Percentiles rank a stretch among this genome's conserved stretches.
Conservation (phyloP, 306 rosid species). For the Prosopis cineraria region DNA sequence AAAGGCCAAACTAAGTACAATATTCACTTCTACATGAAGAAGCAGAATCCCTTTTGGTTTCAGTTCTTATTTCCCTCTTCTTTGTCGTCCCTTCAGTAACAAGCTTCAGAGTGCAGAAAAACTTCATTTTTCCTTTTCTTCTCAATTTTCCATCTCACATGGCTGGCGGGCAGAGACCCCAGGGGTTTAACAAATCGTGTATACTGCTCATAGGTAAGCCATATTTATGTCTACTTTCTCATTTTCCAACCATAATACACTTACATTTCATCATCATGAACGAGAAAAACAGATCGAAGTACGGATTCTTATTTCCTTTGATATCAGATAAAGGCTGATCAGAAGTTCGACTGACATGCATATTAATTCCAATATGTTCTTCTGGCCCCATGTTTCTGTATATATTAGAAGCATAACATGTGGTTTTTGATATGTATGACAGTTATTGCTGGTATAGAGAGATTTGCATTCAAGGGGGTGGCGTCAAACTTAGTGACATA, state of each 20-base stretch:
- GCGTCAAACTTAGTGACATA: slow-evolving; percentile 87
- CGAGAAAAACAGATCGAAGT: neutral
- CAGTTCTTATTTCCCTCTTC: slow-evolving; percentile 23
- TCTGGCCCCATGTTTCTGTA: neutral
- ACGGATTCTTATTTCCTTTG: neutral
- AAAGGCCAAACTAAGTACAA: slow-evolving; percentile 14
- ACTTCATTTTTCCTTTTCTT: slow-evolving; percentile 18
- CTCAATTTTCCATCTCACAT: slow-evolving; percentile 32
- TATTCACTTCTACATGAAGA: slow-evolving; percentile 17
- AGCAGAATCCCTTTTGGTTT: slow-evolving; percentile 12
- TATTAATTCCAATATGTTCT: neutral
- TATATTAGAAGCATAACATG: neutral
- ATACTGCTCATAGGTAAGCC: slow-evolving; percentile 83
- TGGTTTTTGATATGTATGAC: neutral
- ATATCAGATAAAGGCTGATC: neutral
- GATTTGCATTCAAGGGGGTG: slow-evolving; percentile 94
- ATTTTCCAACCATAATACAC: neutral
- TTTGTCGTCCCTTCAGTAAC: slow-evolving; percentile 8
- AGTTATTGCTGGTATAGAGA: slow-evolving; percentile 91
- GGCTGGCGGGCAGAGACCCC: slow-evolving; percentile 52
- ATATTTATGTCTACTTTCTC: neutral
- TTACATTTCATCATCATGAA: neutral
- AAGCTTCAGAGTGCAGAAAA: slow-evolving; percentile 16
- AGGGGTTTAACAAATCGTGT: slow-evolving; percentile 65
- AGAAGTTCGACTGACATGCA: neutral